Base-by-base conservation (phyloP, 495 filamentous ascomycete genomes). In the Aspergillus sclerotioniger region DNA sequence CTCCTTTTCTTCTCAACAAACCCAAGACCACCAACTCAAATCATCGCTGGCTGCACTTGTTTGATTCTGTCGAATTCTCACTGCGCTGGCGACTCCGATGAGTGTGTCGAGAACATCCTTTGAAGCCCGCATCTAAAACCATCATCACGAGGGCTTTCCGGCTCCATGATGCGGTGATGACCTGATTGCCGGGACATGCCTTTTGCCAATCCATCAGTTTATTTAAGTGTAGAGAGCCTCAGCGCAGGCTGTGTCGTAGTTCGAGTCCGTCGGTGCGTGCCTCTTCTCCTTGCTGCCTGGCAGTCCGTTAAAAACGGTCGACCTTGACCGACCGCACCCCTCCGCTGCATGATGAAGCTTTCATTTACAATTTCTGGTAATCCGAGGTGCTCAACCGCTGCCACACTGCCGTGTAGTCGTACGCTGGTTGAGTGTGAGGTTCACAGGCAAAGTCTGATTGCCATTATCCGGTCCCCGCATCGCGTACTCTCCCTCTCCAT, bases 101-200 rank as follows among this genome's bases (percentile, higher is more conserved):
- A 72, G 86, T 90, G 85, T 82, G 93, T 90, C 89, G 78, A 93
- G 90, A 93, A 73, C 68, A 51, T 25, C 25, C 25, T 25, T 25
- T 25, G 25, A 76, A 78, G n/a, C 79, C 84, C 88, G 84, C 89
- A 87, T 90, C 82, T 90, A 98, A 98, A 98, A 98, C 93, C 93
- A 91, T 97, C 85, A 86, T 91, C 88, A 91, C 89, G 93, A 98
- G 93, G 89, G 90, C 86, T 87, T 78, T 82, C 67, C 69, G 76
- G 91, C 87, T 86, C 90, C 93, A 98, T 92, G 93, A 98, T 85
- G 80, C 85, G 90, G 73, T 92, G 93, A 96, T 92, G 92, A 98
- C 93, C 93, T 96, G 83, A 88, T 81, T 87, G 86, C 78, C 83
- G 88, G 83, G 75, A 91, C 89, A 92, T 77, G 64, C 20, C 35